Evolutionary conservation across 768 basidiomycete species (phyloP).

Genomic region (Lactarius sanguifluus): DNA sequence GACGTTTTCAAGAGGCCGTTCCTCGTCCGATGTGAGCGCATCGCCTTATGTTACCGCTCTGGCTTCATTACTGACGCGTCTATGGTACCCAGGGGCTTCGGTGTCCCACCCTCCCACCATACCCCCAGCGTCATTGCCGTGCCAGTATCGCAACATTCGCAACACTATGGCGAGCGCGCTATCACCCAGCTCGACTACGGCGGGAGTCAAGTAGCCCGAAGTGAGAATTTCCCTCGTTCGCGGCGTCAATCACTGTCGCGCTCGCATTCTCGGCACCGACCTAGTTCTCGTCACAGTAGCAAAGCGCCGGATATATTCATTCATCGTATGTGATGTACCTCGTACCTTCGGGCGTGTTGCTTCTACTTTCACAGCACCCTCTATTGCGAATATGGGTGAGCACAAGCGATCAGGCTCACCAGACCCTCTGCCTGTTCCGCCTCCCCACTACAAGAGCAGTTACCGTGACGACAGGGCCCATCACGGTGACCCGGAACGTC

Average conservation of each 20-base stretch:
- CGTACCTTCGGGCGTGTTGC: neutral
- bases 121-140: conserved; percentile 7
- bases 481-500: conserved; percentile 8
- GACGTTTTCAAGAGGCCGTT: conserved; percentile 26
- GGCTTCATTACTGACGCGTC: neutral
- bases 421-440: conserved; percentile 24
- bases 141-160: conserved; percentile 18
- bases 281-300: conserved; percentile 20
- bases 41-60: neutral
- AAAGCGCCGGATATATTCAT: conserved; percentile 22
- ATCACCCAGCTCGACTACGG: conserved; percentile 25
- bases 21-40: conserved; percentile 16
- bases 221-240: conserved; percentile 10
- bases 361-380: conserved; percentile 19
- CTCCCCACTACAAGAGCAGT: conserved; percentile 11
- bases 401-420: conserved; percentile 19
- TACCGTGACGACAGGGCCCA: conserved; percentile 13
- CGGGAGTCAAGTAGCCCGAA: conserved; percentile 14
- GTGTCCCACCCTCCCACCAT: conserved; percentile 6
- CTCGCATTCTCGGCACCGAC: conserved; percentile 17
- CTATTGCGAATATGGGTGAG: conserved; percentile 11
- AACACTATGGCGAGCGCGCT: conserved; percentile 26
- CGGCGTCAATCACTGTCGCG: conserved; percentile 9
- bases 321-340: conserved; percentile 13
- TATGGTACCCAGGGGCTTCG: conserved; percentile 7